Conservation (phyloP, 2,329 filamentous ascomycete genomes). For the Aplosporella prunicola region DNA sequence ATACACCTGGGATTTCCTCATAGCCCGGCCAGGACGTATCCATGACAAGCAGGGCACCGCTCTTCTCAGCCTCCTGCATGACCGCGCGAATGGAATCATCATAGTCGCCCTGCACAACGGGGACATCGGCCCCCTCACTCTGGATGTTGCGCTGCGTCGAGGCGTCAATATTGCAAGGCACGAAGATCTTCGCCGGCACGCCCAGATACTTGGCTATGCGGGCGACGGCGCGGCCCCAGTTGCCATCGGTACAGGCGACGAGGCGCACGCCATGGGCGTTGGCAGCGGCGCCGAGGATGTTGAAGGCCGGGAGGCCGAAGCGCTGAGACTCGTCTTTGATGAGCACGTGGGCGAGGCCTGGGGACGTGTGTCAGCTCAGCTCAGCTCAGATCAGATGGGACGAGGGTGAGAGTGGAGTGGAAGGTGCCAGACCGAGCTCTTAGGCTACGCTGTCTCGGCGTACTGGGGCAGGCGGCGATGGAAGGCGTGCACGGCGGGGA, state of each 20-base stretch:
- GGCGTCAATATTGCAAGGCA: constrained; percentile 49
- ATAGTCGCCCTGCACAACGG: constrained; percentile 29
- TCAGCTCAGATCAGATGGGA: too few species aligned
- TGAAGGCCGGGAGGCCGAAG: constrained; percentile 65
- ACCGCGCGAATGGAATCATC: not conserved
- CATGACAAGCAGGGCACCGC: constrained; percentile 50
- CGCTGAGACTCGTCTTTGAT: constrained; percentile 64
- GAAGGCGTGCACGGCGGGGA: constrained; percentile 32
- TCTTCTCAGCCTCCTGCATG: constrained; percentile 32
- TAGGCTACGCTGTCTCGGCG: constrained; percentile 46
- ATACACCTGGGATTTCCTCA: constrained; percentile 51
- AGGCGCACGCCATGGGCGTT: constrained; percentile 32
- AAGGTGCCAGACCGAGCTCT: constrained; percentile 49
- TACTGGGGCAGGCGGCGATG: constrained; percentile 52
- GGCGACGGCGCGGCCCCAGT: constrained; percentile 65
- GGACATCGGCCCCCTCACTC: constrained; percentile 53
- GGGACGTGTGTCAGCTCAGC: too few species aligned
- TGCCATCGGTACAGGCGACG: constrained; percentile 63
- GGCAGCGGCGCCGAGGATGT: constrained; percentile 59
- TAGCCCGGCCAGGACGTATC: constrained; percentile 61
- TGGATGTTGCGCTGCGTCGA: constrained; percentile 47
- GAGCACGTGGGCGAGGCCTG: constrained; percentile 39
- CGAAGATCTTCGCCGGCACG: constrained; percentile 50
- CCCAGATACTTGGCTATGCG: constrained; percentile 54
- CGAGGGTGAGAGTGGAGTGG: too few species aligned